A percentile compares a stretch with the other conserved stretches of the same genome.
These are phyloP conservation scores for Sporothrix dimorphospora DNA, from an alignment of 2,329 filamentous ascomycete species.

Conservation along the genomic window DNA sequence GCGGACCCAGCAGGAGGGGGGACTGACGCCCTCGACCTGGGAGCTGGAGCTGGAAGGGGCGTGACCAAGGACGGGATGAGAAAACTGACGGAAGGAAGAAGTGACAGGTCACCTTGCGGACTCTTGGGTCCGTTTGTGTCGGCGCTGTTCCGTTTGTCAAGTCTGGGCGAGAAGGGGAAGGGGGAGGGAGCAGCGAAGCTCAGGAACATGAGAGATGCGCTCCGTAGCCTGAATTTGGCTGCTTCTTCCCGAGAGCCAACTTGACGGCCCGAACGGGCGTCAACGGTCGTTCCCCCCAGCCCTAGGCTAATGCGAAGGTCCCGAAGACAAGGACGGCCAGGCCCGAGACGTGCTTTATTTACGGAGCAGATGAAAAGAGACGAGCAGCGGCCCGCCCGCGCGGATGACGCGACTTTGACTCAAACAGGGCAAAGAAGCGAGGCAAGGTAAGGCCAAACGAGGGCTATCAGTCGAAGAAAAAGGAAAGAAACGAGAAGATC, in stretches of 20 bases:
- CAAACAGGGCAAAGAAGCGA: neutral
- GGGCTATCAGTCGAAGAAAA: neutral
- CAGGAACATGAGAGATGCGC: no score
- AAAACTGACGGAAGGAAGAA: neutral
- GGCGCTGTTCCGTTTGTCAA: neutral
- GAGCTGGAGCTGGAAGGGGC: neutral
- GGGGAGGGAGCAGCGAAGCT: no score
- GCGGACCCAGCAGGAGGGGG: neutral
- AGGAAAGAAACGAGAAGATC: neutral
- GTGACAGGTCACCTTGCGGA: neutral
- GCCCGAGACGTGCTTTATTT: neutral
- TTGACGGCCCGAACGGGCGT: neutral
- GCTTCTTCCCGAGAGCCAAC: neutral
- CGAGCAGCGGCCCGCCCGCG: neutral
- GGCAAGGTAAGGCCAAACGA: neutral
- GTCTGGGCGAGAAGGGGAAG: neutral
- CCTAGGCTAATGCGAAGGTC: neutral
- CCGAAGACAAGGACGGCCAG: neutral
- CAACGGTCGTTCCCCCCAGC: neutral
- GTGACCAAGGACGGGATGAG: neutral
- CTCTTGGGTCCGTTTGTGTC: neutral
- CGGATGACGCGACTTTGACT: neutral
- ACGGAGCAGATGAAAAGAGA: neutral
- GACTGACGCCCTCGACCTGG: neutral
- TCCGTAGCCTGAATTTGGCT: no score